Evolutionary conservation across 129 eudicot species (phyloP).

Genomic region (Gnaphalium uliginosum): DNA sequence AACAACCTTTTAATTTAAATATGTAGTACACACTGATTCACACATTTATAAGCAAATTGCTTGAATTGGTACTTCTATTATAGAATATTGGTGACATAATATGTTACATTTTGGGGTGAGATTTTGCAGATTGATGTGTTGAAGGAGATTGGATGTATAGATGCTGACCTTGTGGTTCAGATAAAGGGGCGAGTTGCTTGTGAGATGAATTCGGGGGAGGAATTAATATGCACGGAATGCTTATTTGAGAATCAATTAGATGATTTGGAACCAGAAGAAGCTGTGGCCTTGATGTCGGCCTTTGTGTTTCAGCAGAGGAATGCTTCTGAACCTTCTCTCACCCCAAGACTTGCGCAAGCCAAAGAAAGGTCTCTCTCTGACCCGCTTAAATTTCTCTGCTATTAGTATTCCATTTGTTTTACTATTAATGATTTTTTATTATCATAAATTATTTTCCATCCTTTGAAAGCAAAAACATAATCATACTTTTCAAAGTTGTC

Average conservation of each 20-base stretch:
- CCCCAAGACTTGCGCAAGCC: conserved; percentile 82
- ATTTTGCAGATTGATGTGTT: conserved; percentile 81
- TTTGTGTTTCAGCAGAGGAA: conserved; percentile 97
- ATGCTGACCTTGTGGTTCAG: conserved; percentile 85
- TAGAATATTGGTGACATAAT: background rate
- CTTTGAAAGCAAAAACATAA: no score
- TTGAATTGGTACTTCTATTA: background rate
- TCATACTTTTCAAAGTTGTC: no score
- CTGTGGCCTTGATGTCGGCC: conserved; percentile 97
- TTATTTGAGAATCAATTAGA: conserved; percentile 95
- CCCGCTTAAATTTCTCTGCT: background rate
- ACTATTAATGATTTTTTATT: no score
- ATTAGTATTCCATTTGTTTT: background rate
- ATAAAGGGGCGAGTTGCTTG: conserved; percentile 99
- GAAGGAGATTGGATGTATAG: conserved; percentile 90
- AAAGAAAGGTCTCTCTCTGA: conserved; percentile 53
- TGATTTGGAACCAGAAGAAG: conserved; percentile 97
- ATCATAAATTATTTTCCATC: no score
- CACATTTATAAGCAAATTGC: background rate
- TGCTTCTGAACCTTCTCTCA: conserved; percentile 89
- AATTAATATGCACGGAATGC: conserved; percentile 96
- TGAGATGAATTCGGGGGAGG: conserved; percentile 99
- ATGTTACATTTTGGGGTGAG: conserved; percentile 21
- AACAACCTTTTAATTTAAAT: background rate
- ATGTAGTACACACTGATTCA: no score